Evolutionary conservation across 371 early-diverging fungal genomes (phyloP).

Genomic region (Mycotypha africana): DNA sequence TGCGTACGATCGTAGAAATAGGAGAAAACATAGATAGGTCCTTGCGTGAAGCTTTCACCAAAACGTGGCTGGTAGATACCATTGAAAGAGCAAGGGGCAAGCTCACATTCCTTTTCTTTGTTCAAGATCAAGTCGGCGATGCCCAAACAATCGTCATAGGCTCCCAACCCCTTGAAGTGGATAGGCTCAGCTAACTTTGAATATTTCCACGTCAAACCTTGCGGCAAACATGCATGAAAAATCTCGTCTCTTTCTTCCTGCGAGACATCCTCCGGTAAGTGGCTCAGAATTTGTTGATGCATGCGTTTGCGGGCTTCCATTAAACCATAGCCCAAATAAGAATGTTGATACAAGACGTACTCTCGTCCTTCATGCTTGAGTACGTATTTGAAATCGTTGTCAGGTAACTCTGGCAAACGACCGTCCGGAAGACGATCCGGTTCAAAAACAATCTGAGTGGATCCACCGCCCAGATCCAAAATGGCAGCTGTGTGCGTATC

Average conservation of each 20-base stretch:
- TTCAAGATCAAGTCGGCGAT: slow-evolving; percentile 52
- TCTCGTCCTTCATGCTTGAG: slow-evolving; percentile 63
- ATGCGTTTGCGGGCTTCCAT: slow-evolving; percentile 84
- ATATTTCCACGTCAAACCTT: slow-evolving; percentile 29
- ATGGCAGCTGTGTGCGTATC: slow-evolving; percentile 76
- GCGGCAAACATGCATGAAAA: slow-evolving; percentile 56
- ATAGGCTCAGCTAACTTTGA: slow-evolving; percentile 11
- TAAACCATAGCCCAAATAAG: slow-evolving; percentile 90
- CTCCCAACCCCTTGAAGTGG: slow-evolving; percentile 43
- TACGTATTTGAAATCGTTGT: slow-evolving; percentile 64
- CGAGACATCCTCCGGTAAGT: slow-evolving; percentile 1
- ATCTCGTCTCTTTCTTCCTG: slow-evolving; percentile 3
- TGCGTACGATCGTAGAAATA: slow-evolving; percentile 90
- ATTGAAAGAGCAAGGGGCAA: slow-evolving; percentile 74
- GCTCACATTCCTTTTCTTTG: slow-evolving; percentile 51
- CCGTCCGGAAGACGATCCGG: slow-evolving; percentile 56
- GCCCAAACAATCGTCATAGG: slow-evolving; percentile 41
- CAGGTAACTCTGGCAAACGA: slow-evolving; percentile 32
- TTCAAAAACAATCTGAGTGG: slow-evolving; percentile 96
- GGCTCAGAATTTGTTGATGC: slow-evolving; percentile 22
- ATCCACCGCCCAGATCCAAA: slow-evolving; percentile 96
- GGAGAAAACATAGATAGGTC: slow-evolving; percentile 91
- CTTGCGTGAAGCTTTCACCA: slow-evolving; percentile 55
- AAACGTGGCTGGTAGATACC: slow-evolving; percentile 87
- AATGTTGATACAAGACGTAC: slow-evolving; percentile 90